These are phyloP conservation scores for Allomyces macrogynus DNA, from an alignment of 192 early-diverging fungal genomes.

Conservation along the genomic window DNA sequence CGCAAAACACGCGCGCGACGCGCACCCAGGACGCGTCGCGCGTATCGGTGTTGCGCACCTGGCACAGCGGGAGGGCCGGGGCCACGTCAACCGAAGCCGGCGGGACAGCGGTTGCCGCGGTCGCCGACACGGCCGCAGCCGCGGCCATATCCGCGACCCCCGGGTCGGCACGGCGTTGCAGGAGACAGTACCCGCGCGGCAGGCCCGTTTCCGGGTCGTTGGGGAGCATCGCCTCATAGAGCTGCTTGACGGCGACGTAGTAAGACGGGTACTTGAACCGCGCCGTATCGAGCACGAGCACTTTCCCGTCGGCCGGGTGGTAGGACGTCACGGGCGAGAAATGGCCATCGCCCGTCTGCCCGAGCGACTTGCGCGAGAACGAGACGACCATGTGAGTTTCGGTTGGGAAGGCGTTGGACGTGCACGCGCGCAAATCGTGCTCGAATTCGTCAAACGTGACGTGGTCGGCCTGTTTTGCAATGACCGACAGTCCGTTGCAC, in stretches of 20 bases:
- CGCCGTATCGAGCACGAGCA: conserved; percentile 72
- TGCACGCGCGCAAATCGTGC: conserved; percentile 44
- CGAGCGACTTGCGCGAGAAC: conserved; percentile 51
- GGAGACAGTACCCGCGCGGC: conserved; percentile 72
- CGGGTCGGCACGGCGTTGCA: conserved; percentile 10
- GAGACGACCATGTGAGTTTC: conserved; percentile 75
- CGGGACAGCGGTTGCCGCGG: neutral
- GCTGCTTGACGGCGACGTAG: conserved; percentile 43
- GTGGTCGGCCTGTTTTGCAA: conserved; percentile 45
- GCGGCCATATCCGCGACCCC: neutral
- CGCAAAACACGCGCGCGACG: neutral
- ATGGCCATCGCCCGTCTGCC: conserved; percentile 87
- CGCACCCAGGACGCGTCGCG: neutral
- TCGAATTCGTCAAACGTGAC: conserved; percentile 56
- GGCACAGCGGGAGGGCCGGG: neutral
- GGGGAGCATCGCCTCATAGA: conserved; percentile 66
- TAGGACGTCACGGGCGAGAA: conserved; percentile 80
- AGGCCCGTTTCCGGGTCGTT: conserved; percentile 59
- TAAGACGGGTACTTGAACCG: conserved; percentile 82
- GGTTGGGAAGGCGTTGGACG: conserved; percentile 19
- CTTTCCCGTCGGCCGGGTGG: conserved; percentile 44
- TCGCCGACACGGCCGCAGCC: neutral
- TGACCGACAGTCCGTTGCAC: conserved; percentile 54
- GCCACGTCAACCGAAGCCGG: neutral
- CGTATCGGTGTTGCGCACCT: neutral